Percentiles rank a stretch among this genome's conserved stretches.
Conservation (phyloP, 1,284 basidiomycete species). For the Wallemia hederae region DNA sequence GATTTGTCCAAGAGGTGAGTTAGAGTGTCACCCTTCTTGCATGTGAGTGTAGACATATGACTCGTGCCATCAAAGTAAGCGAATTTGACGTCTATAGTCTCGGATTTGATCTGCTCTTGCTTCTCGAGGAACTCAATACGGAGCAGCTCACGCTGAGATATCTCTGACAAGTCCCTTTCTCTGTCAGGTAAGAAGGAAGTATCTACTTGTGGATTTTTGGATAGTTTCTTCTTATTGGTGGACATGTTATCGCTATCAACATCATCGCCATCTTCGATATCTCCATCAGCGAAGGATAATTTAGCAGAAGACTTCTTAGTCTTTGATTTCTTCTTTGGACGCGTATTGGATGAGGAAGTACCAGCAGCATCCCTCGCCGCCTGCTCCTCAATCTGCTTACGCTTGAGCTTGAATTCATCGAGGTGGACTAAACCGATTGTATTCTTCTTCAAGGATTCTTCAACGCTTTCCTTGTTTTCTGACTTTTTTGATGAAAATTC, state of each 20-base stretch:
- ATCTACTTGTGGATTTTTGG: constrained; percentile 87
- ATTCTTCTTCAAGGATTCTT: constrained; percentile 69
- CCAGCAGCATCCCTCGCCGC: constrained; percentile 60
- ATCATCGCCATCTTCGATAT: constrained; percentile 22
- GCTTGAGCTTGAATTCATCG: constrained; percentile 67
- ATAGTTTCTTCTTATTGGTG: constrained; percentile 26
- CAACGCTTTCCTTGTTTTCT: constrained; percentile 61
- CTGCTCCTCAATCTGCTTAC: constrained; percentile 71
- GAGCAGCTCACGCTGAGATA: constrained; percentile 57
- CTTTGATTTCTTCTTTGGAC: constrained; percentile 57
- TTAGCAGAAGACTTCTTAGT: constrained; percentile 61
- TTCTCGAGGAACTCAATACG: constrained; percentile 66
- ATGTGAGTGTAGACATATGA: constrained; percentile 27
- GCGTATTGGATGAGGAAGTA: constrained; percentile 26
- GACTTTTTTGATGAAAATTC: neutral
- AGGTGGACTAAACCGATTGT: constrained; percentile 80
- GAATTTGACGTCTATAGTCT: constrained; percentile 73
- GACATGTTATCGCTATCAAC: constrained; percentile 8
- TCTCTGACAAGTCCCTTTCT: constrained; percentile 73
- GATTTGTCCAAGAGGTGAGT: constrained; percentile 73
- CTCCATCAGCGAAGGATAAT: constrained; percentile 66
- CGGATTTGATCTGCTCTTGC: constrained; percentile 63
- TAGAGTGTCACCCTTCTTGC: constrained; percentile 91
- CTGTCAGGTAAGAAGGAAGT: constrained; percentile 95
- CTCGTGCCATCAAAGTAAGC: constrained; percentile 98